Base-by-base conservation (phyloP, 1,284 basidiomycete genomes). In the Trametes versicolor region DNA sequence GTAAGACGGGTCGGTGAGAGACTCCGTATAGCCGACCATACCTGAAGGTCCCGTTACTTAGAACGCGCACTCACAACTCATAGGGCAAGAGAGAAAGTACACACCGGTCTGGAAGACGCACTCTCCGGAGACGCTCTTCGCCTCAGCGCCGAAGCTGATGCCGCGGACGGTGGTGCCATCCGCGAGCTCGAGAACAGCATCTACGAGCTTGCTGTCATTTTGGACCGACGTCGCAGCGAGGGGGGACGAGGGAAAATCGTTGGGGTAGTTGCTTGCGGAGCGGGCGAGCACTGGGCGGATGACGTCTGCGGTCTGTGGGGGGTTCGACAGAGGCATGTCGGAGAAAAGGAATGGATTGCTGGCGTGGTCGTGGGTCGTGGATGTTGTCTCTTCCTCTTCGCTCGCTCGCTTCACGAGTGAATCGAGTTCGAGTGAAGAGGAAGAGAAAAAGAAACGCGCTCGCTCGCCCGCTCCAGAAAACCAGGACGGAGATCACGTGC, bases 21-120 rank as follows among this genome's bases (percentile, higher is more conserved):
- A 99, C 77, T 99, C 98, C 65, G 96, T 97, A 80, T 99, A 99
- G 52, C 98, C 98, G 67, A 99, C 96, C 97, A 99, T 98, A 64
- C 97, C 97, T 98, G 64, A 60, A 50, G 32, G 43, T 64, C 15
- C 41, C 41, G 3, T 51, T 25, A 47, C 62, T 37, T 23, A 54
- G 47, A 21, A 23, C 67, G 29, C 65, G 49, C 36, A 48, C 48
- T 21, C n/a, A 17, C 3, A 17, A 21, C 13, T 51, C n/a, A 6
- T 25, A 43, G 45, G 55, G 25, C 52, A 59, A 29, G 56, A 43
- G 55, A 63, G 61, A 60, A 63, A 67, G 63, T 63, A 79, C 92
- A 80, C 76, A 98, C 97, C 97, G 60, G 98, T 99, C 83, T 99
- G 97, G 83, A 99, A 99, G 76, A 99, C 98, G 78, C 97, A 99